Conservation (phyloP, 331 rosid species). For the Pyrus hybrid region DNA sequence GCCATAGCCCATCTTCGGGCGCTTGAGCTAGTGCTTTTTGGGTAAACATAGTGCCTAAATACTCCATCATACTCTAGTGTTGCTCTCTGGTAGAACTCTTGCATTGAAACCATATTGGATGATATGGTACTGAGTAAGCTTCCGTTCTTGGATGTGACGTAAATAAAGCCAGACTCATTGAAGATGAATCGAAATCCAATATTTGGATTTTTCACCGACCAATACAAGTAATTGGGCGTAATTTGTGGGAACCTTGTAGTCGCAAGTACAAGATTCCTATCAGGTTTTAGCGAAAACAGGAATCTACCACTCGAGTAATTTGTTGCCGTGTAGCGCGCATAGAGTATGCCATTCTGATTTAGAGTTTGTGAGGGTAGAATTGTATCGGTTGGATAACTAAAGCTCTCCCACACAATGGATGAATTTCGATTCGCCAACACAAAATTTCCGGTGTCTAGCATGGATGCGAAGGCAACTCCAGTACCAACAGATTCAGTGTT, state of each 20-base stretch:
- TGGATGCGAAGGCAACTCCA: too few relatives aligned
- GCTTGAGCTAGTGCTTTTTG: not conserved
- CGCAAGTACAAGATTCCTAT: constrained; percentile 1
- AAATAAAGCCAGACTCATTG: not conserved
- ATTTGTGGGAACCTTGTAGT: not conserved
- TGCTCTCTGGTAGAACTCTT: not conserved
- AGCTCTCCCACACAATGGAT: too few relatives aligned
- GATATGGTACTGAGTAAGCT: not conserved
- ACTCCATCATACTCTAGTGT: constrained; percentile 5
- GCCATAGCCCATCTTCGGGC: not conserved
- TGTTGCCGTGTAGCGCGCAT: too few relatives aligned
- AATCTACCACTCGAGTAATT: too few relatives aligned
- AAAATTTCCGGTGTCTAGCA: too few relatives aligned
- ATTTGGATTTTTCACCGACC: not conserved
- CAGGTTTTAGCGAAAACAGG: not conserved
- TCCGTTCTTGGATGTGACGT: not conserved
- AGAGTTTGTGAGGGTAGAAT: too few relatives aligned
- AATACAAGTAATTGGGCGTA: not conserved
- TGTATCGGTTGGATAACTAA: too few relatives aligned
- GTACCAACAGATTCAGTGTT: too few relatives aligned
- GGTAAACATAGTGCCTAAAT: not conserved
- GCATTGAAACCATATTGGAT: not conserved
- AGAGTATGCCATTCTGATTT: too few relatives aligned
- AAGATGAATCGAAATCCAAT: not conserved
- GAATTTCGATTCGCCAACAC: too few relatives aligned